These are phyloP conservation scores for Clathrus columnatus DNA, from an alignment of 768 basidiomycete species.

Conservation along the genomic window DNA sequence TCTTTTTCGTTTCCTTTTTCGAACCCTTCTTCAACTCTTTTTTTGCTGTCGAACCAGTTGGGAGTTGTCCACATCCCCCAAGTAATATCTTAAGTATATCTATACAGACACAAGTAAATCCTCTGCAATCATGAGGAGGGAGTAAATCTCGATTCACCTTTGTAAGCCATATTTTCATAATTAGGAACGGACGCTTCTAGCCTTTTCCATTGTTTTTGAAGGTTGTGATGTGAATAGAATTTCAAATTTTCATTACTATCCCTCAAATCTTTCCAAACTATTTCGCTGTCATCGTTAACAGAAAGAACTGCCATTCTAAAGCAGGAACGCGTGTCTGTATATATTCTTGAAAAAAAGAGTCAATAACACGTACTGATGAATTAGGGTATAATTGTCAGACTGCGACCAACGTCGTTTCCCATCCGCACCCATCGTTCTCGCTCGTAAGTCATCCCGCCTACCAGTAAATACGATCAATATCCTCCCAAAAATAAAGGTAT, in stretches of 20 bases:
- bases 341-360: conserved; percentile 7
- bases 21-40: background rate
- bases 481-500: background rate
- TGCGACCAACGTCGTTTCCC: conserved; percentile 63
- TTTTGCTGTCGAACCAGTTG: no score
- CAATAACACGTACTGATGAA: conserved; percentile 56
- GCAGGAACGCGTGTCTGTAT: background rate
- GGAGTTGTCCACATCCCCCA: no score
- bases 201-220: conserved; percentile 74
- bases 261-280: conserved; percentile 72
- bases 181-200: conserved; percentile 74
- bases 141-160: conserved; percentile 37
- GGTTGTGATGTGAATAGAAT: conserved; percentile 64
- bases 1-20: background rate
- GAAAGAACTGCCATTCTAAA: conserved; percentile 63
- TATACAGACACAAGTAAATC: background rate
- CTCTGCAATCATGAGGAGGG: background rate
- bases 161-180: conserved; percentile 71
- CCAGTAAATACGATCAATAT: background rate
- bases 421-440: conserved; percentile 65
- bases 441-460: conserved; percentile 72
- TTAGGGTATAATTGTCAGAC: conserved; percentile 69
- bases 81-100: conserved; percentile 1
- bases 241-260: conserved; percentile 67
- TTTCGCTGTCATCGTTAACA: conserved; percentile 73